Evolutionary conservation across 441 rosid genomes (phyloP).

Genomic region (Arabidopsis lyrata): DNA sequence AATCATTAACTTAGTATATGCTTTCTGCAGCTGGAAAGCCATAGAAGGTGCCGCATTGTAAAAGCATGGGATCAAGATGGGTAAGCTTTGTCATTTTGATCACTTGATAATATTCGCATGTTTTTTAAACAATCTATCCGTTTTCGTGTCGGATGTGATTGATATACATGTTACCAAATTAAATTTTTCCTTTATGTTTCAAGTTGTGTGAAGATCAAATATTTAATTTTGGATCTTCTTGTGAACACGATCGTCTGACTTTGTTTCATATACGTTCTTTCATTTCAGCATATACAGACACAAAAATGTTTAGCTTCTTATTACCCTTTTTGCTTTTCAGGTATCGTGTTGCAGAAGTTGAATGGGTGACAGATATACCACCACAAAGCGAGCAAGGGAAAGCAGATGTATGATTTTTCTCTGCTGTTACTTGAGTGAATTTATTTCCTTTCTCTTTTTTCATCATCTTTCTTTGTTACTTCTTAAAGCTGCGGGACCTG

Average conservation of each 20-base stretch:
- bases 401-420: conserved; percentile 59
- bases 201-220: conserved; percentile 13
- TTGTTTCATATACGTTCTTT: background rate
- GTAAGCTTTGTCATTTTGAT: conserved; percentile 56
- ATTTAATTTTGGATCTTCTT: conserved; percentile 1
- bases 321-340: conserved; percentile 51
- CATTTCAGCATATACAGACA: conserved; percentile 5
- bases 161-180: conserved; percentile 8
- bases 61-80: conserved; percentile 96
- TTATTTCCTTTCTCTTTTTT: conserved; percentile 8
- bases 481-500: conserved; percentile 71
- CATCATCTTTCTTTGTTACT: conserved; percentile 27
- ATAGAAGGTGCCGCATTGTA: conserved; percentile 77
- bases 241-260: background rate
- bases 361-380: conserved; percentile 81
- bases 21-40: conserved; percentile 78
- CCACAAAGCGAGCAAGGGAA: conserved; percentile 56
- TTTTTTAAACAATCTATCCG: background rate
- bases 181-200: background rate
- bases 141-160: conserved; percentile 19
- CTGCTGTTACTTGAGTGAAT: background rate
- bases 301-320: conserved; percentile 25
- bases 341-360: conserved; percentile 91
- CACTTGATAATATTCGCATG: background rate
- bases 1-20: conserved; percentile 23